Conservation (phyloP, 2,329 filamentous ascomycete species). For the Diplodia mutila region DNA sequence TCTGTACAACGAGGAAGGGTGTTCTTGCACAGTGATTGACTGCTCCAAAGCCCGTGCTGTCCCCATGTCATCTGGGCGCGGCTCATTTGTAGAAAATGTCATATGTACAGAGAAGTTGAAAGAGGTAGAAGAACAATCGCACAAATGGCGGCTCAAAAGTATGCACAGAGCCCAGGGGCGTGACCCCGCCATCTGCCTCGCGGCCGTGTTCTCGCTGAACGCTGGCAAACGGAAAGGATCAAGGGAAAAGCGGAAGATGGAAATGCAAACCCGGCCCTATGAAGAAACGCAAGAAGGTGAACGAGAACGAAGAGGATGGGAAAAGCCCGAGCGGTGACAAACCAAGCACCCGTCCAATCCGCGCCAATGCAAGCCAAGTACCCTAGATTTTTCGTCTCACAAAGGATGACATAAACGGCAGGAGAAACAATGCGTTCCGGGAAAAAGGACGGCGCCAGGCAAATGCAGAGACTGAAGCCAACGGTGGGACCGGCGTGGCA, state of each 20-base stretch:
- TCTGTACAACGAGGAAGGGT: background rate
- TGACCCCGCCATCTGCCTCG: constrained; percentile 11
- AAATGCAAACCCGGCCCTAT: constrained; percentile 14
- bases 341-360: background rate
- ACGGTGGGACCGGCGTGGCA: constrained; percentile 15
- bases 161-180: constrained; percentile 6
- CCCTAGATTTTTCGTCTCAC: constrained; percentile 1
- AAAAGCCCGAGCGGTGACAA: background rate
- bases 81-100: constrained; percentile 9
- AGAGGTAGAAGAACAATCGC: background rate
- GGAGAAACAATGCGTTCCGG: background rate
- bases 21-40: background rate
- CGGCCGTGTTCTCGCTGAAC: constrained; percentile 15
- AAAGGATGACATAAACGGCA: background rate
- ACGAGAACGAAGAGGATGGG: too few relatives aligned
- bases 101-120: constrained; percentile 10
- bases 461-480: constrained; percentile 23
- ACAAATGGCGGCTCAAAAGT: background rate
- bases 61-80: background rate
- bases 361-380: constrained; percentile 7
- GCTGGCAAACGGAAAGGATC: constrained; percentile 1
- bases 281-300: background rate
- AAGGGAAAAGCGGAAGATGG: background rate
- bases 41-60: constrained; percentile 9
- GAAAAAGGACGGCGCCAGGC: constrained; percentile 12